Conservation (phyloP, 2,329 filamentous ascomycete genomes). For the Lachnellula occidentalis region DNA sequence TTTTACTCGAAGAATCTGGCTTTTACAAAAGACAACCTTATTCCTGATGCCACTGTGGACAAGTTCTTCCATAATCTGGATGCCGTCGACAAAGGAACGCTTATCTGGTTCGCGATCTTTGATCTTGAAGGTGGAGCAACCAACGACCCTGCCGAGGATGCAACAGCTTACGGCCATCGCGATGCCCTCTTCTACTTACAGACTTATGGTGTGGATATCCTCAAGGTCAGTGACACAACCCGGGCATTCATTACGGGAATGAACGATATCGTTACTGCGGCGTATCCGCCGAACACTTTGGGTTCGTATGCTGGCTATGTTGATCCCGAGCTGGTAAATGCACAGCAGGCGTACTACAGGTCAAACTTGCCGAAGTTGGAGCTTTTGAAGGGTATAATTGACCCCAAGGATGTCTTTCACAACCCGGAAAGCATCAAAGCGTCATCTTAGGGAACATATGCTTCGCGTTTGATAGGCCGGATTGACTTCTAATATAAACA, state of each 20-base stretch:
- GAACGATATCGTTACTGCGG: slow-evolving; percentile 38
- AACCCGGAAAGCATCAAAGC: slow-evolving; percentile 14
- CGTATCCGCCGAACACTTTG: slow-evolving; percentile 32
- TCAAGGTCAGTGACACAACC: slow-evolving; percentile 40
- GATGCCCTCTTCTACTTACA: slow-evolving; percentile 61
- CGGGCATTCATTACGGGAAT: slow-evolving; percentile 47
- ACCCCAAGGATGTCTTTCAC: slow-evolving; percentile 47
- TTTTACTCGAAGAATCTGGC: slow-evolving; percentile 28
- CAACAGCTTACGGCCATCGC: slow-evolving; percentile 58
- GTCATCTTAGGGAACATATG: too few relatives aligned
- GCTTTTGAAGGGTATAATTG: slow-evolving; percentile 40
- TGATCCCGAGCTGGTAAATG: slow-evolving; percentile 39
- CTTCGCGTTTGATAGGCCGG: too few relatives aligned
- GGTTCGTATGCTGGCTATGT: slow-evolving; percentile 61
- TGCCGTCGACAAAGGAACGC: slow-evolving; percentile 41
- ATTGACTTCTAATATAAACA: too few relatives aligned
- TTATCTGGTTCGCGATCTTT: slow-evolving; percentile 58
- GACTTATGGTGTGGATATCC: slow-evolving; percentile 51
- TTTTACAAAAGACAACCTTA: slow-evolving; percentile 44
- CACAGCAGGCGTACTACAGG: slow-evolving; percentile 23
- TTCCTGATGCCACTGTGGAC: slow-evolving; percentile 41
- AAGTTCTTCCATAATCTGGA: slow-evolving; percentile 51
- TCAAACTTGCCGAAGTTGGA: slow-evolving; percentile 40
- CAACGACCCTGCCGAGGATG: slow-evolving; percentile 47
- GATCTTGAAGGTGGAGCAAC: slow-evolving; percentile 56